phyloP scores from a whole-genome alignment of 345 rosid species.

The Leavenworthia alabamica region DNA sequence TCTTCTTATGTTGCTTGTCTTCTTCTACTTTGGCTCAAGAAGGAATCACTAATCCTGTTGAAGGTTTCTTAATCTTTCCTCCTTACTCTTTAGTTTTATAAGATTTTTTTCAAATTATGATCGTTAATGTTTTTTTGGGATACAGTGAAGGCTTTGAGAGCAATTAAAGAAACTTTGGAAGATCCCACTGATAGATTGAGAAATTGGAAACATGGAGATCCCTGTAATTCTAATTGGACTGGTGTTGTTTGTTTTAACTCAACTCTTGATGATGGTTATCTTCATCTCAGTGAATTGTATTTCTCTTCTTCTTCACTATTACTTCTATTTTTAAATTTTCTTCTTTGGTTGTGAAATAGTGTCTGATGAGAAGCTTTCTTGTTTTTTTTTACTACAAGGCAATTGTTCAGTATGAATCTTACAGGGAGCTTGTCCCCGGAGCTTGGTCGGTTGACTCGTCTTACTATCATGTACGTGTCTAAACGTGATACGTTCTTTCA shows the following conservation, averaged over 20 bases:
- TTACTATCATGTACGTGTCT: slow-evolving; percentile 55
- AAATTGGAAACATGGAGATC: slow-evolving; percentile 80
- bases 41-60: slow-evolving; percentile 49
- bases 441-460: slow-evolving; percentile 57
- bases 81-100: background rate
- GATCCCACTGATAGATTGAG: slow-evolving; percentile 58
- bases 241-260: slow-evolving; percentile 68
- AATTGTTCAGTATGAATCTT: slow-evolving; percentile 63
- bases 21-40: slow-evolving; percentile 42
- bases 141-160: slow-evolving; percentile 62
- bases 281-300: slow-evolving; percentile 72
- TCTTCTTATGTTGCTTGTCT: slow-evolving; percentile 26
- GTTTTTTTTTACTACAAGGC: slow-evolving; percentile 42
- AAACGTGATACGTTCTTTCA: background rate
- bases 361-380: background rate
- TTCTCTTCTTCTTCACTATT: slow-evolving; percentile 27
- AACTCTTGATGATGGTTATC: slow-evolving; percentile 58
- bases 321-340: background rate
- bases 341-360: background rate
- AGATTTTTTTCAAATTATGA: background rate
- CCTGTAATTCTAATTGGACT: slow-evolving; percentile 83
- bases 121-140: slow-evolving; percentile 1
- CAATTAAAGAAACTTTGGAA: slow-evolving; percentile 41
- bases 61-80: slow-evolving; percentile 39
- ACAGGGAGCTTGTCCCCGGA: slow-evolving; percentile 75